These are phyloP conservation scores for Fusarium illudens DNA, from an alignment of 2,329 filamentous ascomycete genomes.

Conservation along the genomic window DNA sequence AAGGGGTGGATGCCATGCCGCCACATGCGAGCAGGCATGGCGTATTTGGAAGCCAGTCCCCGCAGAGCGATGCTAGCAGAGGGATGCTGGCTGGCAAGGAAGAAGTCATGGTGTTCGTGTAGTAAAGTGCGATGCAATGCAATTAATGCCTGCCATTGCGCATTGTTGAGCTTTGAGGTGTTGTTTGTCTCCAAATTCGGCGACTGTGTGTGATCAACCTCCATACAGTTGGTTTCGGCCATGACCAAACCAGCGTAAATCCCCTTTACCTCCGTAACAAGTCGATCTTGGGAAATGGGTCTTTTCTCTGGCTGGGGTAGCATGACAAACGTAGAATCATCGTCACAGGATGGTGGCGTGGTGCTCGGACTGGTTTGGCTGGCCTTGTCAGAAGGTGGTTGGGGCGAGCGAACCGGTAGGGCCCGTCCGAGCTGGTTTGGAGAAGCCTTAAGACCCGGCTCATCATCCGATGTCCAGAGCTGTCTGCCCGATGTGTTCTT, in stretches of 20 bases:
- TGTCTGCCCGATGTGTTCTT: conserved; percentile 34
- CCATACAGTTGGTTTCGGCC: conserved; percentile 87
- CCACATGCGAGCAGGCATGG: conserved; percentile 96
- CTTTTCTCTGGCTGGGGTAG: conserved; percentile 23
- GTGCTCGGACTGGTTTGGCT: no score
- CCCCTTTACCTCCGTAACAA: conserved; percentile 81
- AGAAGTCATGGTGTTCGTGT: conserved; percentile 86
- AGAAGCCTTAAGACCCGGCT: no score
- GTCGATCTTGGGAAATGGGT: conserved; percentile 75
- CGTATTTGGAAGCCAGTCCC: conserved; percentile 79
- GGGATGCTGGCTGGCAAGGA: conserved; percentile 87
- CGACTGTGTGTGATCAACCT: conserved; percentile 74
- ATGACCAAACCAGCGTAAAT: conserved; percentile 86
- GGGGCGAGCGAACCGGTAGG: no score
- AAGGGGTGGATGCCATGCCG: conserved; percentile 89
- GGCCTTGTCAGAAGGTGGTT: no score
- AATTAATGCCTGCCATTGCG: conserved; percentile 87
- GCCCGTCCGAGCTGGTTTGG: no score
- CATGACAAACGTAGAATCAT: conserved; percentile 15
- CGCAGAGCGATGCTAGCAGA: conserved; percentile 74
- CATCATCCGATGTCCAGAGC: no score
- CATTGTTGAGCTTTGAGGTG: conserved; percentile 58
- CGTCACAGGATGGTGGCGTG: background rate
- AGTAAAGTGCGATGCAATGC: conserved; percentile 81
- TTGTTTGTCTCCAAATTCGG: conserved; percentile 51